Base-by-base conservation (phyloP, 306 rosid genomes). In the Rubus idaeus region DNA sequence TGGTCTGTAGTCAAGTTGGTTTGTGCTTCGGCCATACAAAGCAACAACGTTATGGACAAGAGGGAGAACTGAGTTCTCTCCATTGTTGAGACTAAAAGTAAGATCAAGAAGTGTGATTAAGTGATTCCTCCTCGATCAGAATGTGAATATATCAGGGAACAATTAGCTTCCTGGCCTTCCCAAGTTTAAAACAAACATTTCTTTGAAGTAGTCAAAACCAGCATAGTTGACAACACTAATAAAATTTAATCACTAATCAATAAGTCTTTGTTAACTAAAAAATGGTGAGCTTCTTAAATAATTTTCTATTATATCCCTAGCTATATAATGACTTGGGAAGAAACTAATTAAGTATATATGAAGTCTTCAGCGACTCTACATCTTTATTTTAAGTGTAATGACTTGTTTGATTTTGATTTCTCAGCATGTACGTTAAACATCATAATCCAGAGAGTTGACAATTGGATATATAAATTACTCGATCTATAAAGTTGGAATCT, bases 1-100 rank as follows among this genome's bases (percentile, higher is more conserved):
- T 67, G 69, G 16, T 79, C 74, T 14, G 70, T 73, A 50, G 62
- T 67, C 20, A 52, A 17, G 20, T 52, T 52, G 7, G 20, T 16
- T 7, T 52, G 21, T 52, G n/a, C n/a, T 14, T 17, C 3, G 20
- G 21, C n/a, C 20, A 17, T 52, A 14, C 7, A 52, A 52, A 52
- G 20, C 57, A 52, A 17, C 57, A 52, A 52, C 4, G 20, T 52
- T 3, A 52, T 14, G 20, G 21, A 52, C 21, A 52, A 52, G 57
- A 52, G 57, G 20, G 17, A 52, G 20, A 4, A 4, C n/a, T 3
- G 11, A 52, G 57, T 52, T 52, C 57, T 52, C 57, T 52, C 21
- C 57, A 17, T 52, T 52, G 13, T 13, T 13, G 16, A 13, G 53
- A 49, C 53, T 49, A 3, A 49, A 49, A 49, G 18, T 18, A 49